A percentile compares a stretch with the other conserved stretches of the same genome.
phyloP scores from a whole-genome alignment of 73 alveolate species.

The Tetrahymena borealis region DNA sequence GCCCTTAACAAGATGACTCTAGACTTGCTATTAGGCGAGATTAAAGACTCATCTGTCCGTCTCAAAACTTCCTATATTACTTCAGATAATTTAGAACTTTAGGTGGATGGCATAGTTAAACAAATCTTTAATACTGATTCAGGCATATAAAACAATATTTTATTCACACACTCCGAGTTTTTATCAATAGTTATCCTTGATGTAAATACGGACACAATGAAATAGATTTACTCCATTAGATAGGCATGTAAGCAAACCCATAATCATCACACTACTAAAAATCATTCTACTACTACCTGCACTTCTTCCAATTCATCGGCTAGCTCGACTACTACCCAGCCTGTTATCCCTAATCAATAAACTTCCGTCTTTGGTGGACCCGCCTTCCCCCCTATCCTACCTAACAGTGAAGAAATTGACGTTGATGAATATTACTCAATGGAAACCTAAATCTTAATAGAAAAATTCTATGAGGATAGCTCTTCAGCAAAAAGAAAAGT shows the following conservation, averaged over 20 bases:
- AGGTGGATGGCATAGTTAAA: not conserved
- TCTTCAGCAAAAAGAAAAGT: not conserved
- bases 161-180: not conserved
- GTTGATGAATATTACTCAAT: not conserved
- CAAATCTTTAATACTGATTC: not conserved
- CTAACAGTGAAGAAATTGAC: not conserved
- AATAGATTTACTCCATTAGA: not conserved
- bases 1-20: not conserved
- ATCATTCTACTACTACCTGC: not conserved
- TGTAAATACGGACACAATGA: not conserved
- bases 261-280: not conserved
- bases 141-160: not conserved
- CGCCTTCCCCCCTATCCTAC: not conserved
- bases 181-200: not conserved
- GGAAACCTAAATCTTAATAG: not conserved
- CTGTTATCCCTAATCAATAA: not conserved
- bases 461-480: not conserved
- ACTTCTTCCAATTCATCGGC: not conserved
- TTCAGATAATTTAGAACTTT: not conserved
- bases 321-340: not conserved
- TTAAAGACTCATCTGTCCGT: not conserved
- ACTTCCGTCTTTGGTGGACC: not conserved
- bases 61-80: not conserved
- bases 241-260: not conserved
- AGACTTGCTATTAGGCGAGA: not conserved